Base-by-base conservation (phyloP, 176 grass and related monocot species). In the Leersia perrieri region DNA sequence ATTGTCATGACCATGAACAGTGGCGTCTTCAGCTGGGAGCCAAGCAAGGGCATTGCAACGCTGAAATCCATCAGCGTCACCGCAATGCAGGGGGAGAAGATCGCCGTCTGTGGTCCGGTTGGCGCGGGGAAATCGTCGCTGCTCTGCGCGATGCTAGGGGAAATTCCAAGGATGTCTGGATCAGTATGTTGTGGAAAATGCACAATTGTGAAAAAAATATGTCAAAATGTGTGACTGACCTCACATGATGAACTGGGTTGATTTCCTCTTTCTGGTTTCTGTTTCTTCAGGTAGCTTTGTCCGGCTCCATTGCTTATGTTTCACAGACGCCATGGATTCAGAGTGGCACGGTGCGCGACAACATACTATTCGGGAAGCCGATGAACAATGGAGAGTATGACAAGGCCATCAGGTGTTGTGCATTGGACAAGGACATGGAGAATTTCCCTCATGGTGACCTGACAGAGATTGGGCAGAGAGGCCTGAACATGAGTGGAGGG, bases 251-350 rank as follows among this genome's bases (percentile, higher is more conserved):
- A 63, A 63, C 64, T 35, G 15, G 2, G 49, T n/a, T n/a, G n/a
- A 77, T 62, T 7, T 22, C 42, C 12, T 82, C 49, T 69, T 69
- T 22, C 9, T 6, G 8, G 12, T 74, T 60, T 74, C 7, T 84
- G 6, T 65, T 67, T 67, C 22, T 70, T 67, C 73, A 96, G 90
- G 88, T 96, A 57, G 69, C 84, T 14, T 26, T 97, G n/a, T 69
- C 31, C 20, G 88, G 89, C 1, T 90, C 85, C 3, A 64, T 90
- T 0, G 89, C 94, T 31, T 92, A 94, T 33, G 94, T 97, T 15
- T 67, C 94, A 1, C 88, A 97, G 88, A 87, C 90, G 14, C 53
- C 92, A 8, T 97, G 92, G 92, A 97, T 97, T 4, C 92, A 97
- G 66, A 94, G 89, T 7, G 92, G 92, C 14, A 92, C 85, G 20